Conservation (phyloP, 1,139 yeast species). For the Kodamaea fungicola region DNA sequence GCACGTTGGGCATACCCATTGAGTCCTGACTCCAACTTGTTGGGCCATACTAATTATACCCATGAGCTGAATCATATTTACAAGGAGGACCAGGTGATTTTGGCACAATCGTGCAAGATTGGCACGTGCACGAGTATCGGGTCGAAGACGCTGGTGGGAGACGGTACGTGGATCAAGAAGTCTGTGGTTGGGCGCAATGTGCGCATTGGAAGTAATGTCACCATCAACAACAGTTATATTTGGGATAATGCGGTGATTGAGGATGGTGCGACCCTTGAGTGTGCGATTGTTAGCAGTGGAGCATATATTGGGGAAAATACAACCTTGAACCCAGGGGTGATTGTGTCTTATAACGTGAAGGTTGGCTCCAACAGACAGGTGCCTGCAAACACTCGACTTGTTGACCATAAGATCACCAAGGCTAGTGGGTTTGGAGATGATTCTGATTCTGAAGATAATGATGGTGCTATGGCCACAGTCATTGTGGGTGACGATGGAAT, state of each 20-base stretch:
- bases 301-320: constrained; percentile 54
- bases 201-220: constrained; percentile 73
- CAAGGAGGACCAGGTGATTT: constrained; percentile 75
- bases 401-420: constrained; percentile 43
- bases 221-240: constrained; percentile 68
- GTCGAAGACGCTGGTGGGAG: constrained; percentile 62
- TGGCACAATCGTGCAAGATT: constrained; percentile 89
- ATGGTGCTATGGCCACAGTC: constrained; percentile 22
- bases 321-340: constrained; percentile 60
- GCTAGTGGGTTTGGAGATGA: constrained; percentile 21
- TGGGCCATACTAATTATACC: constrained; percentile 66
- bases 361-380: constrained; percentile 52
- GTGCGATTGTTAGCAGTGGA: constrained; percentile 67
- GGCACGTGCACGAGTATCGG: constrained; percentile 80
- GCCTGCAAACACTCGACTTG: constrained; percentile 50
- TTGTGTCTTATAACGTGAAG: constrained; percentile 71
- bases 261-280: constrained; percentile 55
- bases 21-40: constrained; percentile 79
- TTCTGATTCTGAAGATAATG: constrained; percentile 20
- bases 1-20: constrained; percentile 93
- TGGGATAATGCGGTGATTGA: constrained; percentile 81
- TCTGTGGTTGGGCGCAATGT: constrained; percentile 87
- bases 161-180: constrained; percentile 50
- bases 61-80: constrained; percentile 85
- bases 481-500: constrained; percentile 59